Conservation (phyloP, 2,329 filamentous ascomycete species). For the Diaporthe sp. region DNA sequence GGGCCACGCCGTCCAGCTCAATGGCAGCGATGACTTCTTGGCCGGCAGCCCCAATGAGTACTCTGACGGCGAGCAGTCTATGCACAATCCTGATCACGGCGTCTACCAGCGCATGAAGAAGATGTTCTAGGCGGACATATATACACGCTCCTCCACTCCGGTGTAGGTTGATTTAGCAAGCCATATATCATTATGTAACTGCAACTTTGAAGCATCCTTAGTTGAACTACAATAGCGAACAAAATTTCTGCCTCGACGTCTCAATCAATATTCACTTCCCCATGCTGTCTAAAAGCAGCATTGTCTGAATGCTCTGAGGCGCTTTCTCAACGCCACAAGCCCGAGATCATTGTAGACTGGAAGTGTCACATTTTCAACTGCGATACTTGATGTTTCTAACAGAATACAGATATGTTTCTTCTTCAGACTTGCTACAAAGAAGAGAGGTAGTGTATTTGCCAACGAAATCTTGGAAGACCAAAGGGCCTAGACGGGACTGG, state of each 20-base stretch:
- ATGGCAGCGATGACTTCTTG: slow-evolving; percentile 13
- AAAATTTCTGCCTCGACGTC: not conserved
- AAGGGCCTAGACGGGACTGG: too few relatives aligned
- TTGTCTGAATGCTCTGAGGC: not conserved
- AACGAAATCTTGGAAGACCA: not conserved
- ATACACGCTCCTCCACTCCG: not conserved
- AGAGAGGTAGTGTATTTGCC: too few relatives aligned
- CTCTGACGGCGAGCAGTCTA: slow-evolving; percentile 8
- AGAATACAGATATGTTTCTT: too few relatives aligned
- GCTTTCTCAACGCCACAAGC: not conserved
- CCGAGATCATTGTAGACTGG: not conserved
- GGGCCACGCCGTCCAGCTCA: slow-evolving; percentile 23
- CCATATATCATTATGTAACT: not conserved
- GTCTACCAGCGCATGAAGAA: slow-evolving; percentile 31
- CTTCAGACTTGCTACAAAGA: too few relatives aligned
- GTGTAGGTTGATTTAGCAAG: not conserved
- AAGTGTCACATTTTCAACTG: not conserved
- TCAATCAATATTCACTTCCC: not conserved
- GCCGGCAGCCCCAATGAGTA: not conserved
- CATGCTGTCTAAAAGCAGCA: not conserved
- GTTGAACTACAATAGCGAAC: not conserved
- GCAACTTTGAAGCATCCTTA: slow-evolving; percentile 2
- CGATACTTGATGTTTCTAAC: not conserved
- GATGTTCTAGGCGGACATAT: slow-evolving; percentile 21
- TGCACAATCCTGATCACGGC: not conserved